Percentiles rank a stretch among this genome's conserved stretches.
Evolutionary conservation across 1,139 yeast genomes (phyloP).

Genomic region (Geotrichum macrosporum): DNA sequence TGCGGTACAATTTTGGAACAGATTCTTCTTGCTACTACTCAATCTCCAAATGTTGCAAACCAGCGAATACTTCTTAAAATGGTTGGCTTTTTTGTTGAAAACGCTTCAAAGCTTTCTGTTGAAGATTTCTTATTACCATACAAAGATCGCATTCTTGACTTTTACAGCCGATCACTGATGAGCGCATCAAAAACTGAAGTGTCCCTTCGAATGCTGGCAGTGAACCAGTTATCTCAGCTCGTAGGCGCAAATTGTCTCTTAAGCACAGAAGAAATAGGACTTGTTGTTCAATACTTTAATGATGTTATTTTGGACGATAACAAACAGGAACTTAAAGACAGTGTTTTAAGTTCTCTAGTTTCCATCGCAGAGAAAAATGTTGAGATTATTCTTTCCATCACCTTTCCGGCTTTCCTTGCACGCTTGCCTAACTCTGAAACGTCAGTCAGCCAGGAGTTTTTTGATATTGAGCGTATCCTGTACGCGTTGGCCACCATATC

Average conservation of each 20-base stretch:
- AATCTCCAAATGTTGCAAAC: slow-evolving; percentile 46
- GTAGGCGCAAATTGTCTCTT: slow-evolving; percentile 48
- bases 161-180: slow-evolving; percentile 62
- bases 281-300: slow-evolving; percentile 63
- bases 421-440: slow-evolving; percentile 44
- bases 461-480: slow-evolving; percentile 25
- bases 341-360: slow-evolving; percentile 52
- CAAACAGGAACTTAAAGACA: slow-evolving; percentile 33
- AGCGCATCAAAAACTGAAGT: slow-evolving; percentile 63
- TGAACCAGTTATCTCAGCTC: slow-evolving; percentile 59
- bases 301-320: slow-evolving; percentile 53
- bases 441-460: slow-evolving; percentile 25
- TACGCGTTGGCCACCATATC: slow-evolving; percentile 36
- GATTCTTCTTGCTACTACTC: slow-evolving; percentile 35
- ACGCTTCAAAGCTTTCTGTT: slow-evolving; percentile 29
- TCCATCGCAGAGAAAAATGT: slow-evolving; percentile 45
- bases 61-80: slow-evolving; percentile 60
- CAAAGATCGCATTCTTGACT: slow-evolving; percentile 64
- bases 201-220: slow-evolving; percentile 60
- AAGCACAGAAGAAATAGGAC: slow-evolving; percentile 50
- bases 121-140: slow-evolving; percentile 41
- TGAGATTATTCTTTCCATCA: slow-evolving; percentile 50
- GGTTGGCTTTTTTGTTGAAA: slow-evolving; percentile 44
- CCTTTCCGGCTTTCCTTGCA: slow-evolving; percentile 58
- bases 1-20: slow-evolving; percentile 41